Conservation (phyloP, 345 rosid genomes). For the Diplotaxis tenuifolia region DNA sequence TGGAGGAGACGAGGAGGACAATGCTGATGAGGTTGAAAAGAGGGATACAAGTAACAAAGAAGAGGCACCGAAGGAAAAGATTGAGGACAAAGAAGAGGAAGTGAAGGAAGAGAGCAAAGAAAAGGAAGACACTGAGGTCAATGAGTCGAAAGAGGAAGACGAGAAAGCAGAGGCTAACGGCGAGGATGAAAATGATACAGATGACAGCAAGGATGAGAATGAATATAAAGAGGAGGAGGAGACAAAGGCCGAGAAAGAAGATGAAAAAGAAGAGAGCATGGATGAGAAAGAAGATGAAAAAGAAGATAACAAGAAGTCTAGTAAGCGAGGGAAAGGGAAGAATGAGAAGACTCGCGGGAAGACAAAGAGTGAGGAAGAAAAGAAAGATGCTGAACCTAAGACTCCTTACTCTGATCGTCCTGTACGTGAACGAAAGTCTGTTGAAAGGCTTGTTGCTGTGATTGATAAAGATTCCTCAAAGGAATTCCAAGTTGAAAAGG, state of each 20-base stretch:
- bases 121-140: slow-evolving; percentile 9
- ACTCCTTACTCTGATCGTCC: slow-evolving; percentile 84
- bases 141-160: slow-evolving; percentile 22
- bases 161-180: slow-evolving; percentile 22
- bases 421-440: slow-evolving; percentile 87
- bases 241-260: slow-evolving; percentile 26
- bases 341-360: slow-evolving; percentile 47
- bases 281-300: slow-evolving; percentile 40
- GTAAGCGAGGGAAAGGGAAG: slow-evolving; percentile 46
- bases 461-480: slow-evolving; percentile 65
- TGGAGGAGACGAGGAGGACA: slow-evolving; percentile 32
- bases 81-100: slow-evolving; percentile 16
- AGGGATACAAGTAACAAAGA: slow-evolving; percentile 24
- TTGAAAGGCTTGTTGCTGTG: slow-evolving; percentile 86
- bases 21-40: slow-evolving; percentile 37
- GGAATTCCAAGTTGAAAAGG: slow-evolving; percentile 82
- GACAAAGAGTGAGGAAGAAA: slow-evolving; percentile 42
- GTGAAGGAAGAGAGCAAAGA: slow-evolving; percentile 15
- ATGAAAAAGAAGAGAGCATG: slow-evolving; percentile 23
- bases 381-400: slow-evolving; percentile 50
- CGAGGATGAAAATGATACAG: slow-evolving; percentile 24
- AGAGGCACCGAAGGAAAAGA: slow-evolving; percentile 25
- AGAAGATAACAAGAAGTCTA: slow-evolving; percentile 39
- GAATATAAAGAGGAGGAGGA: slow-evolving; percentile 23
- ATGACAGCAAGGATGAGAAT: slow-evolving; percentile 22